These are phyloP conservation scores for Anastatica hierochuntica DNA, from an alignment of 345 rosid species.

Conservation along the genomic window DNA sequence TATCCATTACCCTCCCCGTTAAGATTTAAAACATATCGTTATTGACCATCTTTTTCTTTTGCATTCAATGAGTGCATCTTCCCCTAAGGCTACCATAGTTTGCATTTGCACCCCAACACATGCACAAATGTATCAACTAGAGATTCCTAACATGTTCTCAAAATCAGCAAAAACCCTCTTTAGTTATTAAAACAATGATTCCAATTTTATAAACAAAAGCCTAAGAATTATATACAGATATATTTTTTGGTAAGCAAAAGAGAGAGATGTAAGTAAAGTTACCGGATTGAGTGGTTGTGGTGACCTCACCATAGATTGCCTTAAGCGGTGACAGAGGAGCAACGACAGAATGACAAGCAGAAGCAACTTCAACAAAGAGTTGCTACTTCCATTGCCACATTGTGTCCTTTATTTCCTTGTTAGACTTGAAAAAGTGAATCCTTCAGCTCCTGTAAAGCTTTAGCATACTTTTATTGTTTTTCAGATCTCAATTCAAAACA, in stretches of 20 bases:
- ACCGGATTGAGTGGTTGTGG: slow-evolving; percentile 33
- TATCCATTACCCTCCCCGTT: no score
- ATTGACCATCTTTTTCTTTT: neutral
- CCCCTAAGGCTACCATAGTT: neutral
- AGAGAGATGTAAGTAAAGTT: neutral
- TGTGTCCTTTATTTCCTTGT: slow-evolving; percentile 46
- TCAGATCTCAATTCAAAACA: slow-evolving; percentile 47
- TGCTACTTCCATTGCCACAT: slow-evolving; percentile 92
- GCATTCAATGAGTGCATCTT: no score
- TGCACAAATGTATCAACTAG: neutral
- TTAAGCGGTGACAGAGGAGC: slow-evolving; percentile 61
- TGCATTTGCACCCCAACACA: neutral
- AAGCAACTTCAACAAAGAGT: slow-evolving; percentile 60
- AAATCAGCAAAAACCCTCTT: neutral
- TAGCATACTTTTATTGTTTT: slow-evolving; percentile 49
- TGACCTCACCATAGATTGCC: slow-evolving; percentile 64
- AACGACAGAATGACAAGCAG: slow-evolving; percentile 35
- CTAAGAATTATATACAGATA: neutral
- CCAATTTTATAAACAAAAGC: neutral
- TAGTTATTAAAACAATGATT: neutral
- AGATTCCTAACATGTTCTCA: neutral
- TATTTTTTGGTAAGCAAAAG: neutral
- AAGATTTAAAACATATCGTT: no score
- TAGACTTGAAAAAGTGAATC: slow-evolving; percentile 41
- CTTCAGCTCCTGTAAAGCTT: slow-evolving; percentile 46